Conservation (phyloP, 176 grass and related monocot genomes). For the Luzula sylvatica region DNA sequence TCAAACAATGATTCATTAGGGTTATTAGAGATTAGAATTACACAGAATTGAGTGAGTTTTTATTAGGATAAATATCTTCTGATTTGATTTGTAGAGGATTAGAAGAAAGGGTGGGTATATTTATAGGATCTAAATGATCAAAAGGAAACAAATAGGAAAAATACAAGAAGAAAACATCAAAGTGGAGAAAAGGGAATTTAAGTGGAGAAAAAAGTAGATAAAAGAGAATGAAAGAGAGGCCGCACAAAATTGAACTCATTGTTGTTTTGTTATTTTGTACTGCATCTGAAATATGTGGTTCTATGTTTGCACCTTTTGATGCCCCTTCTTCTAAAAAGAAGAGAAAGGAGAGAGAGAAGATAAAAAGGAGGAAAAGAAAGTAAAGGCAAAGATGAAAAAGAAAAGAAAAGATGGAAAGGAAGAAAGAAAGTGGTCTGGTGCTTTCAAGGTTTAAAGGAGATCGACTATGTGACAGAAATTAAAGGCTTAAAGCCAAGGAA, state of each 20-base stretch:
- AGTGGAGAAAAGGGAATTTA: conserved; percentile 28
- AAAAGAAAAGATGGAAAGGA: conserved; percentile 57
- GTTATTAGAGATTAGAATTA: too few species aligned
- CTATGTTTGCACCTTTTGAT: conserved; percentile 48
- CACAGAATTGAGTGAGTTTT: not conserved
- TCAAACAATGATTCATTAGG: conserved; percentile 14
- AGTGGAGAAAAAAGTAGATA: conserved; percentile 44
- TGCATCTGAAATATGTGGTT: conserved; percentile 32
- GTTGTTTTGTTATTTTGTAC: conserved; percentile 70
- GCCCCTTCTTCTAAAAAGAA: conserved; percentile 34
- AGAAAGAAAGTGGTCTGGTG: conserved; percentile 54
- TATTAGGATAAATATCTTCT: not conserved
- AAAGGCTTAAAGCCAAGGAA: conserved; percentile 53
- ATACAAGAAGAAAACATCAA: conserved; percentile 29
- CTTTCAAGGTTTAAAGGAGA: conserved; percentile 73
- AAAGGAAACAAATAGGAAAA: conserved; percentile 53
- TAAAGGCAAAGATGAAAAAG: conserved; percentile 44
- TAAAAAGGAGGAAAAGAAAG: conserved; percentile 21
- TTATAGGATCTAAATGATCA: conserved; percentile 48
- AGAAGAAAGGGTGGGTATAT: conserved; percentile 22
- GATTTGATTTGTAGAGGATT: conserved; percentile 1
- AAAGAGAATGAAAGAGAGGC: conserved; percentile 66
- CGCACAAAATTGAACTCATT: conserved; percentile 43
- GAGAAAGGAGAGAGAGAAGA: conserved; percentile 38
- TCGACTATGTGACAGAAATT: conserved; percentile 41